Percentiles rank a stretch among this genome's conserved stretches.
These are phyloP conservation scores for Cytospora piceae DNA, from an alignment of 2,329 filamentous ascomycete species.

Conservation along the genomic window DNA sequence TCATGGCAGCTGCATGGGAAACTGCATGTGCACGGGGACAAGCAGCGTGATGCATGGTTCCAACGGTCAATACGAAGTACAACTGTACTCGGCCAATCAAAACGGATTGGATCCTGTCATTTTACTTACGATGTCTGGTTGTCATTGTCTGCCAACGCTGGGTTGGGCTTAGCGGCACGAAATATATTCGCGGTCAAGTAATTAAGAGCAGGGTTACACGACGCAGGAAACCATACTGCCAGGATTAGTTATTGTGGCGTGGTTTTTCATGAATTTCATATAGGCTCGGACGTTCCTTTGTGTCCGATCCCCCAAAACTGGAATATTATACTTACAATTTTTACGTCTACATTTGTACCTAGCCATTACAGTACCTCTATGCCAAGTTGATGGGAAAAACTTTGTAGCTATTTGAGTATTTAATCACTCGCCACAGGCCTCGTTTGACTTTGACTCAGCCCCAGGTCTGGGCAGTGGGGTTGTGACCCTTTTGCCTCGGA, in stretches of 20 bases:
- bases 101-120: neutral
- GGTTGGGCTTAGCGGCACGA: neutral
- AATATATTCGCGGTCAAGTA: neutral
- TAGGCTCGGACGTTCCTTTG: neutral
- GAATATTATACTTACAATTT: too few relatives aligned
- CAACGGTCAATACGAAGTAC: neutral
- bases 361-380: too few relatives aligned
- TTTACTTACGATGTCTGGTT: neutral
- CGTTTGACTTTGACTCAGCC: too few relatives aligned
- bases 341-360: too few relatives aligned
- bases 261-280: neutral
- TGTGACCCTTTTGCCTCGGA: too few relatives aligned
- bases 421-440: too few relatives aligned
- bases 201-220: neutral
- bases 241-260: neutral
- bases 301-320: too few relatives aligned
- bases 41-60: neutral
- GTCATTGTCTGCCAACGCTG: neutral
- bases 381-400: too few relatives aligned
- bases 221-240: neutral
- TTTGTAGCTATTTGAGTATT: too few relatives aligned
- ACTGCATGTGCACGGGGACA: conserved; percentile 3
- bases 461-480: too few relatives aligned
- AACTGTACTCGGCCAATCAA: neutral
- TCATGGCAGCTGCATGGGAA: neutral